A percentile compares a stretch with the other conserved stretches of the same genome.
Evolutionary conservation across 1,139 yeast species (phyloP).

Genomic region (Meyerozyma elateridarum): DNA sequence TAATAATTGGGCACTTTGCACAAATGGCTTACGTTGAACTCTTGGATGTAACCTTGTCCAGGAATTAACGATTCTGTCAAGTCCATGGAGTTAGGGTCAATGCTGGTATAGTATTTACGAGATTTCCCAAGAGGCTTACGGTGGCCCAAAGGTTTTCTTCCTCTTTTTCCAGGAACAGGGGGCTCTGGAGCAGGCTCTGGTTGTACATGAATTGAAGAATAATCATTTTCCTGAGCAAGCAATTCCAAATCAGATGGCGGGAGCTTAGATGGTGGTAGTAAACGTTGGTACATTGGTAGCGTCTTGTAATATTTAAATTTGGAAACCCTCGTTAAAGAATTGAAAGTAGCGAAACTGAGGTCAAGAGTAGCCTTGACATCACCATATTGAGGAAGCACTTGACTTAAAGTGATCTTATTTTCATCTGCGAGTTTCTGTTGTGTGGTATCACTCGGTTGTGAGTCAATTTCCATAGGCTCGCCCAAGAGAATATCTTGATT

Average conservation of each 20-base stretch:
- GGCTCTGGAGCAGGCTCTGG: slow-evolving; percentile 2
- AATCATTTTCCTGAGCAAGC: slow-evolving; percentile 26
- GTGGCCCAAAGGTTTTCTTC: slow-evolving; percentile 10
- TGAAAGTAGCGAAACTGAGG: slow-evolving; percentile 33
- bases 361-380: slow-evolving; percentile 26
- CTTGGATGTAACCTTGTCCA: slow-evolving; percentile 45
- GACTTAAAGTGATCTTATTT: slow-evolving; percentile 31
- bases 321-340: slow-evolving; percentile 29
- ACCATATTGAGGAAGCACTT: slow-evolving; percentile 42
- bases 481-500: slow-evolving; percentile 18
- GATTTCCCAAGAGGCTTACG: slow-evolving; percentile 29
- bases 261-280: slow-evolving; percentile 24
- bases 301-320: slow-evolving; percentile 36
- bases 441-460: not conserved
- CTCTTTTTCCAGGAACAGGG: slow-evolving; percentile 3
- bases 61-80: slow-evolving; percentile 39
- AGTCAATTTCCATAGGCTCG: slow-evolving; percentile 3
- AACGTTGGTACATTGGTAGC: slow-evolving; percentile 5
- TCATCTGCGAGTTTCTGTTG: slow-evolving; percentile 11
- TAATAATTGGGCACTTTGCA: slow-evolving; percentile 45
- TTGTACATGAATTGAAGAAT: slow-evolving; percentile 20
- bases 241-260: slow-evolving; percentile 29
- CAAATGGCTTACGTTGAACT: slow-evolving; percentile 36
- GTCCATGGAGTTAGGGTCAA: slow-evolving; percentile 39
- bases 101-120: slow-evolving; percentile 27